Conservation (phyloP, 345 rosid genomes). For the Hevea brasiliensis region DNA sequence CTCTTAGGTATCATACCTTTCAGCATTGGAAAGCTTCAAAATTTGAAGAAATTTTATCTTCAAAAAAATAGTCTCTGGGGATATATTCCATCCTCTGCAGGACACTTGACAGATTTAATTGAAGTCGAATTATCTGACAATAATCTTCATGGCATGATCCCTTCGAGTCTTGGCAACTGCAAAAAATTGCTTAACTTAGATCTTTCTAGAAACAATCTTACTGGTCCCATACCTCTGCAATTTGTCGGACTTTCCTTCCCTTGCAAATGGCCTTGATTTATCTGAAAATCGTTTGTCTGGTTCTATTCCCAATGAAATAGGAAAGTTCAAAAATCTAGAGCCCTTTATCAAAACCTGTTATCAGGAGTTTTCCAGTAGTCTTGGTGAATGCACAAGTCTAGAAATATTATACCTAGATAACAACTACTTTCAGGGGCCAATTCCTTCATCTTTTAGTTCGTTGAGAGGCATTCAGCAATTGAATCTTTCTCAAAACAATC, state of each 20-base stretch:
- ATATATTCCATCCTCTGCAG: slow-evolving; percentile 6
- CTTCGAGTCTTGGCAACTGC: slow-evolving; percentile 5
- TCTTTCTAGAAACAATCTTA: slow-evolving; percentile 2
- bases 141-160: slow-evolving; percentile 6
- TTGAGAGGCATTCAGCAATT: neutral
- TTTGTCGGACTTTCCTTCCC: neutral
- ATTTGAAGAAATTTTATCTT: neutral
- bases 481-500: neutral
- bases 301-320: neutral
- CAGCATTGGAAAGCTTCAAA: slow-evolving; percentile 9
- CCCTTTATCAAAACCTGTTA: neutral
- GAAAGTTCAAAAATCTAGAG: neutral
- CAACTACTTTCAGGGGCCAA: neutral
- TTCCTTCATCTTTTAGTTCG: neutral
- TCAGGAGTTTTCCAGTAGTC: neutral
- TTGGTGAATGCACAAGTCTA: neutral
- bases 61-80: neutral
- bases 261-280: slow-evolving; percentile 1
- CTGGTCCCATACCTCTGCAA: neutral
- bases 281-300: neutral
- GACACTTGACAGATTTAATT: slow-evolving; percentile 1
- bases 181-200: neutral
- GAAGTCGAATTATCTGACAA: neutral
- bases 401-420: neutral
- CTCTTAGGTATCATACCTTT: slow-evolving; percentile 8